Conservation (phyloP, 306 rosid genomes). For the Parietaria judaica region DNA sequence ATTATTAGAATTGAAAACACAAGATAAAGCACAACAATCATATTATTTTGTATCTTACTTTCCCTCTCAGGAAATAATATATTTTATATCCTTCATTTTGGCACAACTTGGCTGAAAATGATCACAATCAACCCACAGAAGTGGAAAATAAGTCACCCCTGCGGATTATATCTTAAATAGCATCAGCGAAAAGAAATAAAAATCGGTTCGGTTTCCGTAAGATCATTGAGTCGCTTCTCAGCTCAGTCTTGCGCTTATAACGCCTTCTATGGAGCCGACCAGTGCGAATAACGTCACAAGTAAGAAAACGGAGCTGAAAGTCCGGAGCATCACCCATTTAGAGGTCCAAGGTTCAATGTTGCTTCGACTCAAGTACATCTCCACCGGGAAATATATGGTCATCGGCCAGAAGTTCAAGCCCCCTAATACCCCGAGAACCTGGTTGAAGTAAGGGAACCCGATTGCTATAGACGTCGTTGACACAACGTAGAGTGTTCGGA, state of each 20-base stretch:
- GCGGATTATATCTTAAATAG: no score
- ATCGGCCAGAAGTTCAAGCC: slow-evolving; percentile 56
- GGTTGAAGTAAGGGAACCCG: slow-evolving; percentile 70
- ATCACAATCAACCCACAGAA: no score
- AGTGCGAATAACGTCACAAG: slow-evolving; percentile 40
- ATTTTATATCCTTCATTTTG: no score
- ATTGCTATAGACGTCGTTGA: slow-evolving; percentile 43
- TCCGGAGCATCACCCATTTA: slow-evolving; percentile 46
- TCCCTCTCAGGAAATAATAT: no score
- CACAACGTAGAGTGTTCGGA: slow-evolving; percentile 44
- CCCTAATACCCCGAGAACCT: slow-evolving; percentile 55
- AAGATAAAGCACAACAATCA: no score
- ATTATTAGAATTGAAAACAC: no score
- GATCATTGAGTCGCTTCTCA: slow-evolving; percentile 14
- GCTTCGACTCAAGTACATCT: slow-evolving; percentile 51
- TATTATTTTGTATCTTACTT: no score
- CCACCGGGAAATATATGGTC: slow-evolving; percentile 55
- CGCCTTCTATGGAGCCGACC: slow-evolving; percentile 52
- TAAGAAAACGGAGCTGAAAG: slow-evolving; percentile 37
- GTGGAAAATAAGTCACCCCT: no score
- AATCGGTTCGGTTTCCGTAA: no score
- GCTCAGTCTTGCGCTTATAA: slow-evolving; percentile 37
- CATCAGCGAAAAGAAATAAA: no score
- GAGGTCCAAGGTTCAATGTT: slow-evolving; percentile 41
- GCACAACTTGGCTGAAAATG: no score